Percentiles rank a stretch among this genome's conserved stretches.
These are phyloP conservation scores for Mariannaea sp. DNA, from an alignment of 2,329 filamentous ascomycete genomes.

Conservation along the genomic window DNA sequence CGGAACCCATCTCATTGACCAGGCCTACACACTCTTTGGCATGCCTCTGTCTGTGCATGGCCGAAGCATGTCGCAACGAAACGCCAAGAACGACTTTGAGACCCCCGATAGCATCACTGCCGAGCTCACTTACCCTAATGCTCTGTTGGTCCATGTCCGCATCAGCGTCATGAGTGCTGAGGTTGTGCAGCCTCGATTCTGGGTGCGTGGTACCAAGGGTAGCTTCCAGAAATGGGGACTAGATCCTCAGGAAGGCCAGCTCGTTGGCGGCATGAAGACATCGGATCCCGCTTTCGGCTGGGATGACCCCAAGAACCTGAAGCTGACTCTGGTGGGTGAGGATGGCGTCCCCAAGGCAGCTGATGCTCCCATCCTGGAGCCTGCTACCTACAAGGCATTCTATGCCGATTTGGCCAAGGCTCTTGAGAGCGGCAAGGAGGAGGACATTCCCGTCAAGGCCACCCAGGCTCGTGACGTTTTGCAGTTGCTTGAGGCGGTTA, in stretches of 20 bases:
- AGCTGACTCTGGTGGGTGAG: constrained; percentile 58
- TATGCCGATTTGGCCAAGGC: constrained; percentile 61
- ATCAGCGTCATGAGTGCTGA: constrained; percentile 72
- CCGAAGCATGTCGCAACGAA: constrained; percentile 69
- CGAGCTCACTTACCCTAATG: constrained; percentile 67
- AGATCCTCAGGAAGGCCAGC: constrained; percentile 77
- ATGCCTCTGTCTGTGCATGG: constrained; percentile 69
- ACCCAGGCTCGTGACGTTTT: constrained; percentile 59
- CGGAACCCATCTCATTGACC: constrained; percentile 77
- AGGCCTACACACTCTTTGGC: constrained; percentile 73
- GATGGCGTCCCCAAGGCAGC: constrained; percentile 57
- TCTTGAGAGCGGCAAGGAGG: constrained; percentile 52
- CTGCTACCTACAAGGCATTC: constrained; percentile 70
- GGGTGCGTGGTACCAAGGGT: constrained; percentile 75
- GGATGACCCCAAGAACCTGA: constrained; percentile 65
- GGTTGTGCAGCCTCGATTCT: constrained; percentile 72
- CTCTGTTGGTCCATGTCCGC: constrained; percentile 70
- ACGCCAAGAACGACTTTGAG: constrained; percentile 50
- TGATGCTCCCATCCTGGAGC: constrained; percentile 62
- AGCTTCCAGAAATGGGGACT: constrained; percentile 74
- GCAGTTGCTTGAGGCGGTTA: constrained; percentile 56
- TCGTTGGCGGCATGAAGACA: constrained; percentile 66
- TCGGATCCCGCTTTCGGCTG: constrained; percentile 67
- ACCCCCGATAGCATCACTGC: constrained; percentile 66
- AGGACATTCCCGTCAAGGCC: constrained; percentile 58